Evolutionary conservation across 139 green algal genomes (phyloP).

Genomic region (Pleodorina starrii): DNA sequence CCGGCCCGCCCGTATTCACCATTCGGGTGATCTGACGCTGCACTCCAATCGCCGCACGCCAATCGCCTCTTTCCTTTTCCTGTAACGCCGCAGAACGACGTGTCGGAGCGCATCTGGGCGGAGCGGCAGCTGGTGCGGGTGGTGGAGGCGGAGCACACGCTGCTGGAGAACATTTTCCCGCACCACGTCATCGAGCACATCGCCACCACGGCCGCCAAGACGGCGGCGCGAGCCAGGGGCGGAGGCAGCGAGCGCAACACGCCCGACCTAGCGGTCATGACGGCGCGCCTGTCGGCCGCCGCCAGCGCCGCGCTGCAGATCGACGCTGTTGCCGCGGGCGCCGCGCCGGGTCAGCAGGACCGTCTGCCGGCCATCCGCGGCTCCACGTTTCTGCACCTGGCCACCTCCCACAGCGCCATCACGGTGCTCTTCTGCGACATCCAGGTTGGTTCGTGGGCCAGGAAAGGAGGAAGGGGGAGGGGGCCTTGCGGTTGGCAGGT

Average conservation of each 20-base stretch:
- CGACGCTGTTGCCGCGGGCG: too few species aligned
- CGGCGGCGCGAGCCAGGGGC: not conserved
- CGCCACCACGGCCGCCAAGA: not conserved
- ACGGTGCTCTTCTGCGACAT: constrained; percentile 39
- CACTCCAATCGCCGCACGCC: too few species aligned
- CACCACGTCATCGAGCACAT: constrained; percentile 32
- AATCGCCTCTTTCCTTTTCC: too few species aligned
- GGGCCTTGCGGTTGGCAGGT: too few species aligned
- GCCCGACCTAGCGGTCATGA: not conserved
- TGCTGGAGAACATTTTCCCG: constrained; percentile 38
- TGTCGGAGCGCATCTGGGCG: constrained; percentile 16
- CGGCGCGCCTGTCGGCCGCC: not conserved
- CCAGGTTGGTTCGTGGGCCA: too few species aligned
- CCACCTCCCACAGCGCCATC: too few species aligned
- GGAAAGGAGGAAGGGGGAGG: not conserved
- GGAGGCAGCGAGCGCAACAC: not conserved
- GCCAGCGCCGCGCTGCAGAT: not conserved
- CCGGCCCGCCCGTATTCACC: too few species aligned
- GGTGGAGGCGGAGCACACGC: too few species aligned
- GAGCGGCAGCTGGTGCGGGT: constrained; percentile 28
- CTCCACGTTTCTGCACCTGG: too few species aligned
- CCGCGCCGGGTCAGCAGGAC: not conserved
- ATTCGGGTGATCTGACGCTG: too few species aligned
- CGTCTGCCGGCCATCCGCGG: not conserved
- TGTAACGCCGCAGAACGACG: not conserved